Base-by-base conservation (phyloP, 768 basidiomycete genomes). In the Termitomyces sp. region DNA sequence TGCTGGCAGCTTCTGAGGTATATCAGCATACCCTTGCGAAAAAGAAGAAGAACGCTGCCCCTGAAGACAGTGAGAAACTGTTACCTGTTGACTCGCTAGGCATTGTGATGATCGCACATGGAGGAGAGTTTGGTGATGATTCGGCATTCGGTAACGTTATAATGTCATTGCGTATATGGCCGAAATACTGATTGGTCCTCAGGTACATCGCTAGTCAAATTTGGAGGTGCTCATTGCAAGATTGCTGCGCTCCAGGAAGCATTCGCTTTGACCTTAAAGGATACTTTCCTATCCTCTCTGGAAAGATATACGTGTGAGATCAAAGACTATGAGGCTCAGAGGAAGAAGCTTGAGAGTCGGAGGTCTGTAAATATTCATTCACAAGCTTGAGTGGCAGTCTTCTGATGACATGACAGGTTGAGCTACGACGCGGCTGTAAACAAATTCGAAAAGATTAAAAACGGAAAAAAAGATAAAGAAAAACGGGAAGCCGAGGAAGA, bases 331-430 rank as follows among this genome's bases (percentile, higher is more conserved):
- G 88, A 93, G 57, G 67, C 75, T 5, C 78, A 88, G 59, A 82
- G 85, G 60, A 96, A 94, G 81, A 95, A 94, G 68, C 72, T 95
- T 16, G 93, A 96, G 57, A 92, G 88, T 53, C 77, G 92, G 66
- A 80, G 91, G 92, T 90, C 26, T 24, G 52, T 53, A 42, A 7
- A n/a, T 14, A 4, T 24, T 5, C 16, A 18, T 61, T 40, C 48
- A 9, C 45, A 28, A 24, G 42, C 9, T 53, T 16, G 48, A 9
- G 0, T 44, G n/a, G 45, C 12, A 35, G 35, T 1, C 44, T 45
- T 18, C 26, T 61, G 51, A 56, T 54, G 20, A 30, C 26, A 44
- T 52, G 28, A 14, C 48, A 94, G 94, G 66, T 70, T 90, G 57
- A 85, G 86, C 56, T 86, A 85, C 38, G 94, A 96, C 61, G 83